Base-by-base conservation (phyloP, 2,329 filamentous ascomycete genomes). In the Ophiostoma tasmaniense region DNA sequence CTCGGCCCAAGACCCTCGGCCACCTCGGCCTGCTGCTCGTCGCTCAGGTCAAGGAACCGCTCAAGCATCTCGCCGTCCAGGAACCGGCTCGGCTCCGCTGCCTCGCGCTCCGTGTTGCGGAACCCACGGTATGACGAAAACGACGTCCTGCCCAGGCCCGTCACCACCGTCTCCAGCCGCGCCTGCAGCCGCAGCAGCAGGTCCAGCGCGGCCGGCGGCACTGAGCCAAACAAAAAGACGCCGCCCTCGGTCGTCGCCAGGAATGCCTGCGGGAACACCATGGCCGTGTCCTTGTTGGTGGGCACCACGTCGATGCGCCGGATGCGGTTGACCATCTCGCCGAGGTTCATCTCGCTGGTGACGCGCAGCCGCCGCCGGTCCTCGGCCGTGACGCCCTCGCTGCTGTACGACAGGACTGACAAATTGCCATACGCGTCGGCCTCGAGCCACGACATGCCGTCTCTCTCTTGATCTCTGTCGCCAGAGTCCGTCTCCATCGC, bases 291-390 rank as follows among this genome's bases (percentile, higher is more conserved):
- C n/a, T 87, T 80, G 22, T 83, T 84, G 2, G 87, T 82, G 14
- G 66, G 52, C 35, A 87, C 83, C 11, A 96, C 87, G 68, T 89
- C 83, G 22, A 98, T 86, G 35, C 86, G 86, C 28, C 89, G 86
- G 68, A 98, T 96, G 39, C 88, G 86, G 76, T 99, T 99, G 68
- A 98, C 92, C 85, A 95, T 92, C 77, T 99, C 94, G 0, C 95
- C 93, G 11, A 99, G 82, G 62, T 90, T 88, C 72, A 98, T 87
- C 78, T 97, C 93, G 70, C 90, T 89, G 0, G 87, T 91, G 5
- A 93, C 83, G 59, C 91, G 85, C 73, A 98, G 80, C 35, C 87
- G 83, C 66, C 84, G 84, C 70, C 84, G 85, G 73, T 97, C 92
- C 67, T 95, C 89, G 1, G 85, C 84, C 0, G 89, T 92, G 0